These are phyloP conservation scores for Syzygium jambos DNA, from an alignment of 345 rosid genomes.

Conservation along the genomic window DNA sequence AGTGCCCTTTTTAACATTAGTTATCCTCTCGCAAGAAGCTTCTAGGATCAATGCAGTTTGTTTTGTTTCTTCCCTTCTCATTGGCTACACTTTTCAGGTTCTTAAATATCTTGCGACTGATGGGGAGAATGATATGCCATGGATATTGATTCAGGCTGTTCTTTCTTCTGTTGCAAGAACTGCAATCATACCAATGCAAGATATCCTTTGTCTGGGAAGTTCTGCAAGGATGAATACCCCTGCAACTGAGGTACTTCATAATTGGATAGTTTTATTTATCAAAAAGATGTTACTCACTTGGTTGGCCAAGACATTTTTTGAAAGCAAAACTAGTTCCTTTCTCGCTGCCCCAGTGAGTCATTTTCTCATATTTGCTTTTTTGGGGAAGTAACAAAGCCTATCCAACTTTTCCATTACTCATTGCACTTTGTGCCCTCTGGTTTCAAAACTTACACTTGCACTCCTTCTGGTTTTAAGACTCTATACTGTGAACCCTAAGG, in stretches of 20 bases:
- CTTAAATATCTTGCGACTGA: constrained; percentile 48
- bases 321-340: background rate
- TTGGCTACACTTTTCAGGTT: constrained; percentile 29
- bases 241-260: constrained; percentile 56
- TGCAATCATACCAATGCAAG: constrained; percentile 82
- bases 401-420: background rate
- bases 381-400: background rate
- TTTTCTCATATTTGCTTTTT: background rate
- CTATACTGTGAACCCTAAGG: background rate
- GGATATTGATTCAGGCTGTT: constrained; percentile 58
- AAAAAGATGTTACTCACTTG: background rate
- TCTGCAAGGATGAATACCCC: constrained; percentile 91
- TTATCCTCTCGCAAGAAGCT: background rate
- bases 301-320: background rate
- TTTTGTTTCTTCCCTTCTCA: background rate
- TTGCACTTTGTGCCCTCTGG: background rate
- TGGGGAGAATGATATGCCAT: constrained; percentile 46
- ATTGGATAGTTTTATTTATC: background rate
- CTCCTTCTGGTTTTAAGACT: background rate
- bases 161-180: constrained; percentile 71
- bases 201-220: constrained; percentile 70
- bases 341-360: background rate
- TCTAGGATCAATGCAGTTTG: background rate
- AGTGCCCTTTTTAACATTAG: background rate
- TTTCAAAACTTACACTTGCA: background rate